Evolutionary conservation across 2,329 filamentous ascomycete species (phyloP).

Genomic region (Colletotrichum orchidophilum): DNA sequence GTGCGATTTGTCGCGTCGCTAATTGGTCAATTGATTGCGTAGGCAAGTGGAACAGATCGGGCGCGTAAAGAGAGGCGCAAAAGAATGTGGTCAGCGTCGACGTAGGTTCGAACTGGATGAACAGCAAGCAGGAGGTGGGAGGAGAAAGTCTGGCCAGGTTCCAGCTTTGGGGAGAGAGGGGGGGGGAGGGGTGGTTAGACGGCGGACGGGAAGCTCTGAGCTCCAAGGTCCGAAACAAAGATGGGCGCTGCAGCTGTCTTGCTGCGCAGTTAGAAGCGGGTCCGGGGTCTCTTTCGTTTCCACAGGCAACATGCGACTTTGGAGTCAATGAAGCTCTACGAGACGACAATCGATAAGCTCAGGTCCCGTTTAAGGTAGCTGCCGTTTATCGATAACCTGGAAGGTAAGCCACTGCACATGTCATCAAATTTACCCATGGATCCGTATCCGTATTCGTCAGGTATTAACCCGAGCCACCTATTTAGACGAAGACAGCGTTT

Average conservation of each 20-base stretch:
- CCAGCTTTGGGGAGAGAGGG: neutral
- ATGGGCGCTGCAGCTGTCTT: neutral
- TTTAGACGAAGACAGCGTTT: too few species aligned
- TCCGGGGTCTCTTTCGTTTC: neutral
- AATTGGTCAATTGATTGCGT: neutral
- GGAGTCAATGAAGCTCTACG: too few species aligned
- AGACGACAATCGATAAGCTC: too few species aligned
- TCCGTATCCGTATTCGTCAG: too few species aligned
- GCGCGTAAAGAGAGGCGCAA: neutral
- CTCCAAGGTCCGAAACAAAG: neutral
- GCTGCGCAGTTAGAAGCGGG: neutral
- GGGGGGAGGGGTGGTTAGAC: neutral
- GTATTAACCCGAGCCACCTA: too few species aligned
- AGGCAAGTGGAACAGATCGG: neutral
- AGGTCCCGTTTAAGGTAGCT: too few species aligned
- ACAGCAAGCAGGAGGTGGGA: neutral
- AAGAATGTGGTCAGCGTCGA: conserved; percentile 2
- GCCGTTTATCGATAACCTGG: too few species aligned
- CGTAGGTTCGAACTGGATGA: neutral
- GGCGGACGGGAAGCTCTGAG: neutral
- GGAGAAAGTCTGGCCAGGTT: neutral
- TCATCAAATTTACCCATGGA: too few species aligned
- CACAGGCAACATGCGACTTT: neutral
- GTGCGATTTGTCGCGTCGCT: neutral
- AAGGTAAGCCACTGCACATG: too few species aligned